phyloP scores from a whole-genome alignment of 306 rosid genomes.

The Cucumis sativus region Cucumber_9930_V3 NC_026657.2:35940001-35940500 shows the following conservation, averaged over 20 bases:
- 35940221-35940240: background rate
- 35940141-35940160: background rate
- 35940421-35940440: slow-evolving; percentile 77
- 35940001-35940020: background rate
- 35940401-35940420: slow-evolving; percentile 80
- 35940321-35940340: slow-evolving; percentile 6
- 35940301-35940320: background rate
- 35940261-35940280: background rate
- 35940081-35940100: background rate
- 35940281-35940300: background rate
- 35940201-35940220: background rate
- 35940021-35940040: background rate
- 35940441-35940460: slow-evolving; percentile 97
- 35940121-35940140: background rate
- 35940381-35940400: slow-evolving; percentile 97
- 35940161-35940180: background rate
- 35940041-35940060: background rate
- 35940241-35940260: background rate
- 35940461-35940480: slow-evolving; percentile 4
- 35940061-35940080: background rate
- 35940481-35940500: slow-evolving; percentile 4
- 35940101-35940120: background rate
- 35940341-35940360: slow-evolving; percentile 21
- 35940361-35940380: slow-evolving; percentile 99
- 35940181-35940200: background rate